phyloP scores from a whole-genome alignment of 805 yeast genomes.

The Monosporozyma yasuniensis region DNA sequence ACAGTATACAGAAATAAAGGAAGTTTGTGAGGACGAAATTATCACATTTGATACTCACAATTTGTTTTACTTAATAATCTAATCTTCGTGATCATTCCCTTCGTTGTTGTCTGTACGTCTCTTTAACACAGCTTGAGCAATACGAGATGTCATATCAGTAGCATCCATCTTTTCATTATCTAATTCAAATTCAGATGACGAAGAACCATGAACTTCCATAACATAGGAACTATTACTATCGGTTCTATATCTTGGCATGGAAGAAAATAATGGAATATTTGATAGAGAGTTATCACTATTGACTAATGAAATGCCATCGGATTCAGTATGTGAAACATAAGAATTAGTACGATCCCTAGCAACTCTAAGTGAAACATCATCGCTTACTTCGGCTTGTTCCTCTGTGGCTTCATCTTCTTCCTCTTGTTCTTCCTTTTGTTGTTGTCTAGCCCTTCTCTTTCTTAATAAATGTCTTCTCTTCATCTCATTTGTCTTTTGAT shows the following conservation, averaged over 20 bases:
- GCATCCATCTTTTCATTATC: slow-evolving; percentile 4
- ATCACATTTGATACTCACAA: too few species aligned
- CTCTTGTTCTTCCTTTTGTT: slow-evolving; percentile 3
- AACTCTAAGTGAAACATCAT: slow-evolving; percentile 29
- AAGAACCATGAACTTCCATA: slow-evolving; percentile 4
- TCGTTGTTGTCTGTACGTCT: neutral
- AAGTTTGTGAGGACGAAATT: too few species aligned
- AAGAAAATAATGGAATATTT: slow-evolving; percentile 35
- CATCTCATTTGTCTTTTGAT: slow-evolving; percentile 30
- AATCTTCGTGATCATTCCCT: neutral
- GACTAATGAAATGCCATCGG: slow-evolving; percentile 38
- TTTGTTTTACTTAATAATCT: too few species aligned
- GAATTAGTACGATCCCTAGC: slow-evolving; percentile 10
- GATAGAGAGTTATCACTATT: slow-evolving; percentile 33
- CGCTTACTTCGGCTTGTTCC: slow-evolving; percentile 3
- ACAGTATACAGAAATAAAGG: too few species aligned
- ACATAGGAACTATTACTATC: slow-evolving; percentile 3
- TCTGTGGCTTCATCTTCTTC: slow-evolving; percentile 5
- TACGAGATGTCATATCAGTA: neutral
- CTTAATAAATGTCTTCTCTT: slow-evolving; percentile 31
- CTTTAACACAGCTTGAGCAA: slow-evolving; percentile 3
- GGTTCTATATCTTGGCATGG: slow-evolving; percentile 3
- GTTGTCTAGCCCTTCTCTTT: slow-evolving; percentile 13
- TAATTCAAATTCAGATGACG: slow-evolving; percentile 22
- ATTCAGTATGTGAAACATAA: slow-evolving; percentile 19